Base-by-base conservation (phyloP, 495 filamentous ascomycete species). In the Penicillium argentinense region DNA sequence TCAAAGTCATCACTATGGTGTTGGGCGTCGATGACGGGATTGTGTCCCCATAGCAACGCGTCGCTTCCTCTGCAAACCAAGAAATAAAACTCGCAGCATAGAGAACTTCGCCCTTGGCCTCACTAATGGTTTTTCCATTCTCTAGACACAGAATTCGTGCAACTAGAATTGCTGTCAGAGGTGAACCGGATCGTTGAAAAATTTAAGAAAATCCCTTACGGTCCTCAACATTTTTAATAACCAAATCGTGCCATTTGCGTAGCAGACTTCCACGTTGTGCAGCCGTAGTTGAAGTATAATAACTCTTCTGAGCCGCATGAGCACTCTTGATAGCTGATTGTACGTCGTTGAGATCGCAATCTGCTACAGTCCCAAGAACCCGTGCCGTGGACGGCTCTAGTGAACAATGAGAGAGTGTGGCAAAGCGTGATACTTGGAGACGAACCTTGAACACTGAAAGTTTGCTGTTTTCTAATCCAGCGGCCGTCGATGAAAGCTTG, bases 191-290 rank as follows among this genome's bases (percentile, higher is more conserved):
- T n/a, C n/a, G n/a, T n/a, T n/a, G n/a, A n/a, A n/a, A n/a, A n/a
- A n/a, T n/a, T n/a, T n/a, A n/a, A n/a, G n/a, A n/a, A n/a, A n/a
- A n/a, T n/a, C n/a, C n/a, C 19, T 84, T 86, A 27, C 95, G 67
- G 57, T 96, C 90, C n/a, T 89, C 84, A 21, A 73, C 64, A 51
- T 96, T 91, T 29, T 84, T 85, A 12, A 87, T 62, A 72, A 93
- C 80, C 44, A 91, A 70, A 38, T 91, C 78, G 63, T 88, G 85
- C 89, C 88, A 95, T 62, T 81, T 85, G 27, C 85, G 75, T 32
- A 96, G 75, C 55, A 90, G 14, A 13, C 7, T 9, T 0, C 28
- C 39, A 0, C 60, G 45, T 9, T 38, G 27, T 9, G 41, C 45
- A 4, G 38, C 54, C 4, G 51, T 51, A 2, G 45, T 58, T 27